phyloP scores from a whole-genome alignment of 768 basidiomycete species.

The Podaxis sp. region DNA sequence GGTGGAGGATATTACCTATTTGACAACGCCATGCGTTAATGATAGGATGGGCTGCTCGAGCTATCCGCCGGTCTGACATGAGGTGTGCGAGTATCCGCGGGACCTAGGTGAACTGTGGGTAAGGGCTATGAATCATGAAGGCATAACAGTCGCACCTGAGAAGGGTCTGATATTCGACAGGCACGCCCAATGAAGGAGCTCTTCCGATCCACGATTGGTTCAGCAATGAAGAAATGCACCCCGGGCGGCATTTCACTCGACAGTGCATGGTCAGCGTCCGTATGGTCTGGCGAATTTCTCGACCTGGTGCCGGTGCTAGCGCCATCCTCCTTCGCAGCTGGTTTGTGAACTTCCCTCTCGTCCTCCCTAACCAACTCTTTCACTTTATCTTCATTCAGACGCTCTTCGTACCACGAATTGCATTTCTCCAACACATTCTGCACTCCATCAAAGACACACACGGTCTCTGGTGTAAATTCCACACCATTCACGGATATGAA shows the following conservation, averaged over 20 bases:
- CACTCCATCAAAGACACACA: constrained; percentile 87
- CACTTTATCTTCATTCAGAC: constrained; percentile 50
- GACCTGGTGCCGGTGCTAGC: background rate
- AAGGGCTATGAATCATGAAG: background rate
- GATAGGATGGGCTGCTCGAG: constrained; percentile 73
- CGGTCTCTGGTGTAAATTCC: constrained; percentile 70
- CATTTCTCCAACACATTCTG: constrained; percentile 72
- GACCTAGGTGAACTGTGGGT: constrained; percentile 43
- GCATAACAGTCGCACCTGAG: constrained; percentile 48
- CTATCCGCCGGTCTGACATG: constrained; percentile 68
- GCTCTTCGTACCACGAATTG: constrained; percentile 69
- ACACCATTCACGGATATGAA: constrained; percentile 76
- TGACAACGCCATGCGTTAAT: constrained; percentile 85
- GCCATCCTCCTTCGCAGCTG: background rate
- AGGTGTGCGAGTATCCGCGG: constrained; percentile 63
- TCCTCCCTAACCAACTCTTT: constrained; percentile 60
- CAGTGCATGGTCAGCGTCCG: constrained; percentile 13
- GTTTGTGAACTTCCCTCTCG: constrained; percentile 22
- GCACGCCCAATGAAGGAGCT: constrained; percentile 86
- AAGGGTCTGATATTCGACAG: constrained; percentile 73
- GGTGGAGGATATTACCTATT: constrained; percentile 63
- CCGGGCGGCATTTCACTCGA: constrained; percentile 45
- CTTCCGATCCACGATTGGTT: constrained; percentile 84
- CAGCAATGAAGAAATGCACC: constrained; percentile 66
- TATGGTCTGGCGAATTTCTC: constrained; percentile 9